Evolutionary conservation across 768 basidiomycete genomes (phyloP).

Genomic region (Paxillus involutus): DNA sequence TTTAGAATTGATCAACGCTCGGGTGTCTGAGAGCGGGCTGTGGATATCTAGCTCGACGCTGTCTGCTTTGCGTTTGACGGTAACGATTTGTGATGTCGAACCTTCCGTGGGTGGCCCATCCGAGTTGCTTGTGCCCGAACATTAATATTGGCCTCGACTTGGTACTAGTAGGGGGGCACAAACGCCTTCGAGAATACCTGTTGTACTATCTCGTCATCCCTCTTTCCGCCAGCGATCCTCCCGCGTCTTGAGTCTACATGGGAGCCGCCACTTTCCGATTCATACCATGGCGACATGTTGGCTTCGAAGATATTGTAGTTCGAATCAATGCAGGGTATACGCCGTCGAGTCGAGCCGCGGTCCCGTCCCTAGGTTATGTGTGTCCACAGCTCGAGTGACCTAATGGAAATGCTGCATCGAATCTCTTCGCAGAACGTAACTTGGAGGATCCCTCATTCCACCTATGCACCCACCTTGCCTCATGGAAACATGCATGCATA

Average conservation of each 20-base stretch:
- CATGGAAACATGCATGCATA: too few relatives aligned
- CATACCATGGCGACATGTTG: too few relatives aligned
- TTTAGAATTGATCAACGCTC: slow-evolving; percentile 55
- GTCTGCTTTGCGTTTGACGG: slow-evolving; percentile 87
- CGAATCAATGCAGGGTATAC: too few relatives aligned
- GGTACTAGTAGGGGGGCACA: slow-evolving; percentile 31
- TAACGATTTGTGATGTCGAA: slow-evolving; percentile 41
- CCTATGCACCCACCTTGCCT: too few relatives aligned
- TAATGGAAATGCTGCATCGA: not conserved
- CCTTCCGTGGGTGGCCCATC: slow-evolving; percentile 18
- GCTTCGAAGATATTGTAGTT: too few relatives aligned
- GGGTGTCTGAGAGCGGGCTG: slow-evolving; percentile 64
- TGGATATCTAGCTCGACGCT: slow-evolving; percentile 72
- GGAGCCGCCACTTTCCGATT: too few relatives aligned
- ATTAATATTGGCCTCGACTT: slow-evolving; percentile 14
- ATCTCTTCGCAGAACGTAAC: not conserved
- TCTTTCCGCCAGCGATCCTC: slow-evolving; percentile 69
- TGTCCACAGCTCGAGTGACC: too few relatives aligned
- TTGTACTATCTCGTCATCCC: slow-evolving; percentile 82
- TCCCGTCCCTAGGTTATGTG: too few relatives aligned
- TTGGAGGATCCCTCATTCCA: too few relatives aligned
- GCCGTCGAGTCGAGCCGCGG: too few relatives aligned
- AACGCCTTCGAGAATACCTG: slow-evolving; percentile 81
- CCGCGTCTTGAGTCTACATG: slow-evolving; percentile 42
- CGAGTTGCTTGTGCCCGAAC: slow-evolving; percentile 22